phyloP scores from a whole-genome alignment of 768 basidiomycete genomes.

The Pholiota conissans region DNA sequence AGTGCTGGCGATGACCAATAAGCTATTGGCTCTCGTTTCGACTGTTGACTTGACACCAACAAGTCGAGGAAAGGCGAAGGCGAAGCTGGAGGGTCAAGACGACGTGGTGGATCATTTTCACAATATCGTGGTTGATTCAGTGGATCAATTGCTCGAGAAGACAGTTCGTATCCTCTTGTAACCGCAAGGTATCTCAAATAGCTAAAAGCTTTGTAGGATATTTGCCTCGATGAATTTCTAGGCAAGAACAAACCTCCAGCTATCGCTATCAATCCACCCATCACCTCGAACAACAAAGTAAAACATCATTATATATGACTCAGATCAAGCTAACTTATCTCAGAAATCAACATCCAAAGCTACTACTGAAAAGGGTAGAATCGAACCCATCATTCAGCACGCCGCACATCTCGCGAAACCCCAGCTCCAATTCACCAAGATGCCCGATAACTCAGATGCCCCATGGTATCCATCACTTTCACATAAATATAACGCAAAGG shows the following conservation, averaged over 20 bases:
- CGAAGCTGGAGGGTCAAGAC: slow-evolving; percentile 63
- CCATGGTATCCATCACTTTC: slow-evolving; percentile 71
- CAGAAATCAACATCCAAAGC: slow-evolving; percentile 11
- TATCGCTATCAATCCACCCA: slow-evolving; percentile 53
- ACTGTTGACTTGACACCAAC: slow-evolving; percentile 35
- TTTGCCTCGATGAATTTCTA: slow-evolving; percentile 74
- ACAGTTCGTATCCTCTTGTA: slow-evolving; percentile 56
- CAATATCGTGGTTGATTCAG: slow-evolving; percentile 71
- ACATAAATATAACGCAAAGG: slow-evolving; percentile 81
- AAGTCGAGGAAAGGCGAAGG: slow-evolving; percentile 51
- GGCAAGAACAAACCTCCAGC: slow-evolving; percentile 70
- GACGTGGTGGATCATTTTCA: slow-evolving; percentile 86
- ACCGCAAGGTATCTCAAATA: neutral
- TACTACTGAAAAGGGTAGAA: slow-evolving; percentile 35
- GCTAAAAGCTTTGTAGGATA: slow-evolving; percentile 54
- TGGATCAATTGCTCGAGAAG: slow-evolving; percentile 84
- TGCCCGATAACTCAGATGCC: slow-evolving; percentile 56
- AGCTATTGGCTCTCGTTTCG: slow-evolving; percentile 53
- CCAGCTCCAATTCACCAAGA: slow-evolving; percentile 68
- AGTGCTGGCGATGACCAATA: slow-evolving; percentile 67
- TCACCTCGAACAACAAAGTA: slow-evolving; percentile 21
- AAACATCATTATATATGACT: neutral
- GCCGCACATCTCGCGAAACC: slow-evolving; percentile 80
- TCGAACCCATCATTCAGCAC: slow-evolving; percentile 69
- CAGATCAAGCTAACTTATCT: neutral